phyloP scores from a whole-genome alignment of 2,329 filamentous ascomycete genomes.

The Aspergillus ochraceus region DNA sequence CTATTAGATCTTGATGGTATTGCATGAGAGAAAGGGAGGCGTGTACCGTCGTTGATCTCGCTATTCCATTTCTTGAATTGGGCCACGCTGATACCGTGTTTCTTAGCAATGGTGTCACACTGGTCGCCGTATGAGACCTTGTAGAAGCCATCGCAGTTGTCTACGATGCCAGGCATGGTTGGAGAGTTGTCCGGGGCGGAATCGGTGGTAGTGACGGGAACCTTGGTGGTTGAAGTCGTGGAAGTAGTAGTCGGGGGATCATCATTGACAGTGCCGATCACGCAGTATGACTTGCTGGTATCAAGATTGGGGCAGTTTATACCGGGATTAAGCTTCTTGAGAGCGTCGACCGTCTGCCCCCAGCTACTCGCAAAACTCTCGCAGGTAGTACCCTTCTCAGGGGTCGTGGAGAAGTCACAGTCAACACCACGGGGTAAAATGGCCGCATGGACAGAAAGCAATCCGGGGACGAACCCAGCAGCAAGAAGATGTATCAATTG shows the following conservation, averaged over 20 bases:
- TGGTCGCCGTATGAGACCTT: conserved; percentile 5
- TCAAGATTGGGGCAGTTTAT: conserved; percentile 7
- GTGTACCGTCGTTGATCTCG: conserved; percentile 4
- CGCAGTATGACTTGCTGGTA: conserved; percentile 9
- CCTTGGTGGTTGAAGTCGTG: neutral
- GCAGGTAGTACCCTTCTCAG: too few species aligned
- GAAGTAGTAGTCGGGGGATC: neutral
- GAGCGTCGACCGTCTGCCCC: conserved; percentile 4
- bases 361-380: conserved; percentile 9
- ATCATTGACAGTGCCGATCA: conserved; percentile 10
- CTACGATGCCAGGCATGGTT: conserved; percentile 4
- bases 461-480: too few species aligned
- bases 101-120: conserved; percentile 3
- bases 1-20: too few species aligned
- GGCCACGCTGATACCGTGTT: conserved; percentile 5
- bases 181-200: neutral
- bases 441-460: too few species aligned
- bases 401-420: too few species aligned
- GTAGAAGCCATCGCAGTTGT: conserved; percentile 10
- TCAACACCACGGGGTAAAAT: too few species aligned
- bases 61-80: conserved; percentile 9
- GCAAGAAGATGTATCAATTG: too few species aligned
- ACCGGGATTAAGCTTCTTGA: conserved; percentile 12
- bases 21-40: neutral
- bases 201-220: neutral